phyloP scores from a whole-genome alignment of 306 rosid species.

The Heteromeles arbutifolia region DNA sequence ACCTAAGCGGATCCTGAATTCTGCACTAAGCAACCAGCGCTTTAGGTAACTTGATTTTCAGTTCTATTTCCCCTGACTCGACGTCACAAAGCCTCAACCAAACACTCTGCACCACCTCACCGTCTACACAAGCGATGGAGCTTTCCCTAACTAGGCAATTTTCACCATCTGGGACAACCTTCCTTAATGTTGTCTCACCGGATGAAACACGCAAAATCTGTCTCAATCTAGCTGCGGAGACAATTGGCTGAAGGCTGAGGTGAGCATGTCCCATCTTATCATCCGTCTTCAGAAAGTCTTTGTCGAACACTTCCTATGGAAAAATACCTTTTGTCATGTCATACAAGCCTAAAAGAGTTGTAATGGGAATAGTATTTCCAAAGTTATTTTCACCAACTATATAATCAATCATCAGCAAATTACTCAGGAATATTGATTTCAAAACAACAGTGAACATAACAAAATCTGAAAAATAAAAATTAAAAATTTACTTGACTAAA shows the following conservation, averaged over 20 bases:
- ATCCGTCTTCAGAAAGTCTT: constrained; percentile 85
- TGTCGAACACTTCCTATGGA: constrained; percentile 84
- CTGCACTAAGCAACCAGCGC: constrained; percentile 31
- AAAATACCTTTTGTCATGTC: neutral
- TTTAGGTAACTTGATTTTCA: constrained; percentile 57
- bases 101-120: constrained; percentile 72
- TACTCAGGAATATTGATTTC: neutral
- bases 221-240: constrained; percentile 75
- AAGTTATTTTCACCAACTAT: neutral
- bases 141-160: constrained; percentile 85
- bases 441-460: neutral
- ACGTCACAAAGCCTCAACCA: constrained; percentile 89
- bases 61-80: constrained; percentile 81
- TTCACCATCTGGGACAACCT: constrained; percentile 65
- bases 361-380: neutral
- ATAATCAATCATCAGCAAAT: neutral
- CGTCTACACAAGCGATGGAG: constrained; percentile 64
- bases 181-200: constrained; percentile 65
- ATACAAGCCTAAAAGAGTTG: neutral
- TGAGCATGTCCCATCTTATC: constrained; percentile 96
- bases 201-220: constrained; percentile 53
- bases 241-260: constrained; percentile 77
- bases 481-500: neutral
- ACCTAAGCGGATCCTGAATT: constrained; percentile 7
- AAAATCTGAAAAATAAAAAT: neutral